phyloP scores from a whole-genome alignment of 768 basidiomycete genomes.

The Lentinus tigrinus region DNA sequence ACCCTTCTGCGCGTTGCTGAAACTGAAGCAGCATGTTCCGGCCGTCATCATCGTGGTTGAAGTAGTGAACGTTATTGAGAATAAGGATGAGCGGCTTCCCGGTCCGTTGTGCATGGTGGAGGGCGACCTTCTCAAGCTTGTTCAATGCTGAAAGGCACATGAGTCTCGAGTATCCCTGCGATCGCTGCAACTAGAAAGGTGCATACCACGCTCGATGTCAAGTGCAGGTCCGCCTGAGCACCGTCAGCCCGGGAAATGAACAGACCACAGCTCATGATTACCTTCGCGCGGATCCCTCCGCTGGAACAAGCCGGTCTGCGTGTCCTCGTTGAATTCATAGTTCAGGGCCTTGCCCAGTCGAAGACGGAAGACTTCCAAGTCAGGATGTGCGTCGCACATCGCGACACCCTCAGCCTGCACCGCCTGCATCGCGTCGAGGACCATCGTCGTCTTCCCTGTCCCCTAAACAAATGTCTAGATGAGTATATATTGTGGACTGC shows the following conservation, averaged over 20 bases:
- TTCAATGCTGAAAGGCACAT: slow-evolving; percentile 53
- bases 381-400: slow-evolving; percentile 82
- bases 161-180: not conserved
- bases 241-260: not conserved
- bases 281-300: slow-evolving; percentile 82
- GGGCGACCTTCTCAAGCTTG: slow-evolving; percentile 84
- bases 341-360: slow-evolving; percentile 84
- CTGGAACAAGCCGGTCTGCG: slow-evolving; percentile 78
- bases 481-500: not conserved
- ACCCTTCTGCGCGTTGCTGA: slow-evolving; percentile 82
- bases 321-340: slow-evolving; percentile 84
- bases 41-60: slow-evolving; percentile 77
- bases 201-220: slow-evolving; percentile 75
- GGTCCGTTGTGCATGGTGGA: slow-evolving; percentile 53
- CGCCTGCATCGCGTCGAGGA: slow-evolving; percentile 76
- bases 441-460: slow-evolving; percentile 82
- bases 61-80: slow-evolving; percentile 76
- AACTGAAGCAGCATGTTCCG: slow-evolving; percentile 79
- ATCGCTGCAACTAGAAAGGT: not conserved
- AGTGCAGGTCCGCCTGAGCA: slow-evolving; percentile 65
- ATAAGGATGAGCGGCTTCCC: slow-evolving; percentile 76
- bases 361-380: slow-evolving; percentile 83
- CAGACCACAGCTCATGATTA: slow-evolving; percentile 11
- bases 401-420: slow-evolving; percentile 72
- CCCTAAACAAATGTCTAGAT: slow-evolving; percentile 41